Evolutionary conservation across 2,329 filamentous ascomycete species (phyloP), one percentile per base, ranked within the genome.

Genomic region (Bipolaris cookei): DNA sequence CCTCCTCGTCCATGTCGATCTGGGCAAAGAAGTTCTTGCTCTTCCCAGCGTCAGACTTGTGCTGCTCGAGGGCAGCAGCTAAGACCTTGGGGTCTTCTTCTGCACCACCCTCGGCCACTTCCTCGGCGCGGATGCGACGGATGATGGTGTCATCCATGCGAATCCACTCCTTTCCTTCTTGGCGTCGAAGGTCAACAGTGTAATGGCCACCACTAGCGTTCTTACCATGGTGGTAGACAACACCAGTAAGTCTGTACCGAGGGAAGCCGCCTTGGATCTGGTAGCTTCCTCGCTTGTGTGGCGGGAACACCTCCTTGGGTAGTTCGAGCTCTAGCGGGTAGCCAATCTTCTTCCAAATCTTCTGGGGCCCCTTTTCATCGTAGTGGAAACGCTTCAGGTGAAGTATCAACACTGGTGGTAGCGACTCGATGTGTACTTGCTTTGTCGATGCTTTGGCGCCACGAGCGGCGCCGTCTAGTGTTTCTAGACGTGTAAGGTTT

Each of bases 331-430:
- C 93, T 25, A 99, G 81, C 0, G 95, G 95, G 71, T 99, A 99
- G 18, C 92, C 94, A 56, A 99, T 84, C 80, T 94, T 96, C 81
- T 98, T 99, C 91, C 94, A 97, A 63, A 98, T 96, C 82, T 99
- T 99, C 70, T 97, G 90, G 0, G 92, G 96, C 21, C 92, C 92
- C 56, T 89, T 86, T 59, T 88, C 91, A 69, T 98, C 92, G 69
- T 97, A 98, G 69, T 97, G 92, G 82, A 99, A 99, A 42, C 95
- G 91, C 80, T 99, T 99, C 39, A 99, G 83, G 72, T 99, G 95
- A 7, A 99, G 84, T 51, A 98, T 96, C 11, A 99, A 84, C 3
- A 98, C 91, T 0, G 92, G 91, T 0, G 95, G 95, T 14, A 98
- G 82, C 1, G 88, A 91, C 69, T 98, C 94, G 61, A 99, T 96